Base-by-base conservation (phyloP, 768 basidiomycete genomes). In the Rhodocollybia butyracea region DNA sequence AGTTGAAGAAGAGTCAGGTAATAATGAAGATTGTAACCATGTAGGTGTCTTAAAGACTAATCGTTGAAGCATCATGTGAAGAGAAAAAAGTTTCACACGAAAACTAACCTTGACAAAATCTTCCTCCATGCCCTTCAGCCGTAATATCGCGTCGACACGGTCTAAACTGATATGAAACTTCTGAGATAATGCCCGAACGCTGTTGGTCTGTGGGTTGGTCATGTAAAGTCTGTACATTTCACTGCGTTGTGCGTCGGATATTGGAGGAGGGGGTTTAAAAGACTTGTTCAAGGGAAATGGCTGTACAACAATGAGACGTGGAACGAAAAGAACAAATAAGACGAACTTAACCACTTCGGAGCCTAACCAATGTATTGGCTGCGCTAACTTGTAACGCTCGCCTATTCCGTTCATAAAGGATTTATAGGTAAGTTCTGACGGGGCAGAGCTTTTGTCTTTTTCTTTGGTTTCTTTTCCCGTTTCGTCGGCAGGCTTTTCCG, bases 21-120 rank as follows among this genome's bases (percentile, higher is more conserved):
- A 48, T 50, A 58, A 36, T 51, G 51, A 21, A 58, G 63, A 61
- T 66, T 83, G 74, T 83, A 90, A 91, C 88, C 89, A 90, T 81
- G 72, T 68, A 59, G 59, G 59, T 64, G 86, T 91, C 91, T 91
- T 86, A 70, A 92, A 92, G 91, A 95, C 91, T 94, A 95, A 95
- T 94, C 93, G 87, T 80, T 71, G 70, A 70, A 73, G 79, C 86
- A 85, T 80, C 73, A 72, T 66, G 63, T n/a, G 62, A 43, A 63
- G 59, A 58, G 22, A 58, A 59, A 60, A 46, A 26, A 41, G 39
- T 60, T 32, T 48, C 46, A 56, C 60, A 55, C 36, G 8, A 48
- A 57, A 34, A 76, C 82, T 64, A 64, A 88, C 90, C 88, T 89
- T 82, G 64, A 74, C 71, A 88, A 84, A 89, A 51, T 77, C 71